phyloP scores from a whole-genome alignment of 345 rosid species.

The Murraya koenigii region DNA sequence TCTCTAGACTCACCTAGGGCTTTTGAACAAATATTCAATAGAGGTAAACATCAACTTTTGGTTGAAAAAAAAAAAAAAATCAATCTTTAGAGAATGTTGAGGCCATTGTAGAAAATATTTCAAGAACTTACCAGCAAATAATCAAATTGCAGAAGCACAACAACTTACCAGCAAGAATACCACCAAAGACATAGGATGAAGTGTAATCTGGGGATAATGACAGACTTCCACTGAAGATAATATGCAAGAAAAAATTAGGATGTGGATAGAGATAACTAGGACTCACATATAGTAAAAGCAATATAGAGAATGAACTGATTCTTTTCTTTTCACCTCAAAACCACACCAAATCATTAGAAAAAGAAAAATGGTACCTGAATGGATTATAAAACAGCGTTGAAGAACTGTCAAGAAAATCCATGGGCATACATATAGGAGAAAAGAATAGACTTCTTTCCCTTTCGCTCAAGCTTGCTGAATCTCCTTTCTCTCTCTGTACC shows the following conservation, averaged over 20 bases:
- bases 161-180: slow-evolving; percentile 89
- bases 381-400: slow-evolving; percentile 89
- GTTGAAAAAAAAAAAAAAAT: background rate
- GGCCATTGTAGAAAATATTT: background rate
- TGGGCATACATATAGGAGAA: slow-evolving; percentile 69
- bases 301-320: background rate
- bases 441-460: slow-evolving; percentile 40
- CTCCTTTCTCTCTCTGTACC: slow-evolving; percentile 83
- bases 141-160: background rate
- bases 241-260: slow-evolving; percentile 13
- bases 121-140: background rate
- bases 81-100: background rate
- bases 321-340: slow-evolving; percentile 1
- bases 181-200: slow-evolving; percentile 68
- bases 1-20: background rate
- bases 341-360: background rate
- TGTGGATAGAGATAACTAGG: slow-evolving; percentile 1
- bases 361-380: slow-evolving; percentile 59
- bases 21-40: background rate
- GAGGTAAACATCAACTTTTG: background rate
- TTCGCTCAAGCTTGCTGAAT: slow-evolving; percentile 31
- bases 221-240: slow-evolving; percentile 74
- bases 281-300: slow-evolving; percentile 1
- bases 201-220: slow-evolving; percentile 52
- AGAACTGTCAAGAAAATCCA: slow-evolving; percentile 61